Percentiles rank a stretch among this genome's conserved stretches.
phyloP scores from a whole-genome alignment of 78 protist species.

The Chrysochromulina parva region DNA sequence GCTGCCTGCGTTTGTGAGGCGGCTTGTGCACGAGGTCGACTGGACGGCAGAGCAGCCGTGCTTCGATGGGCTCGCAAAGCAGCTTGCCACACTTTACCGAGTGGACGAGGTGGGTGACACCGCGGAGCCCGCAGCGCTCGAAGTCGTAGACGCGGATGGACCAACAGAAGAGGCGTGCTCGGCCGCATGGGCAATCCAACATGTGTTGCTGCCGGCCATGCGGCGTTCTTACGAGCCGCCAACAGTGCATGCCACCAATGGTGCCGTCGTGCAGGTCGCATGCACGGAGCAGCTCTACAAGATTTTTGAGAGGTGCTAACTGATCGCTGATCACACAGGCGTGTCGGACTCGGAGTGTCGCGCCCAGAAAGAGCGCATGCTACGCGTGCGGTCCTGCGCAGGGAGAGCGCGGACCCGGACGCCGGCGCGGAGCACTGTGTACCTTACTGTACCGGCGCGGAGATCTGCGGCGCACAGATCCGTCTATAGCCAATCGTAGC shows the following conservation, averaged over 20 bases:
- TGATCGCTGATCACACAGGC: no score
- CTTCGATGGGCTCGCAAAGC: slow-evolving; percentile 52
- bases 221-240: slow-evolving; percentile 57
- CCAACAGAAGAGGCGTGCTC: neutral
- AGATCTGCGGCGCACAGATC: no score
- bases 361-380: no score
- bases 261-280: slow-evolving; percentile 72
- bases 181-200: slow-evolving; percentile 60
- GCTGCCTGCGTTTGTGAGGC: slow-evolving; percentile 63
- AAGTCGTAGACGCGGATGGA: neutral
- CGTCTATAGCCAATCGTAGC: no score
- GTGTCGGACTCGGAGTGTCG: no score
- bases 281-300: slow-evolving; percentile 67
- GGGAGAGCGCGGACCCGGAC: no score
- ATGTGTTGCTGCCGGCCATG: slow-evolving; percentile 67
- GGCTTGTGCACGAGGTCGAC: slow-evolving; percentile 64
- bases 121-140: neutral
- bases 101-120: no score
- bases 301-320: slow-evolving; percentile 83
- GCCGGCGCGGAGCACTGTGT: no score
- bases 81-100: slow-evolving; percentile 52
- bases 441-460: no score
- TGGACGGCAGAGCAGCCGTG: slow-evolving; percentile 71
- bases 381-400: no score
- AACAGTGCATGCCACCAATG: slow-evolving; percentile 56